Base-by-base conservation (phyloP, 371 early-diverging fungal genomes). In the Mucor velutinosus region DNA sequence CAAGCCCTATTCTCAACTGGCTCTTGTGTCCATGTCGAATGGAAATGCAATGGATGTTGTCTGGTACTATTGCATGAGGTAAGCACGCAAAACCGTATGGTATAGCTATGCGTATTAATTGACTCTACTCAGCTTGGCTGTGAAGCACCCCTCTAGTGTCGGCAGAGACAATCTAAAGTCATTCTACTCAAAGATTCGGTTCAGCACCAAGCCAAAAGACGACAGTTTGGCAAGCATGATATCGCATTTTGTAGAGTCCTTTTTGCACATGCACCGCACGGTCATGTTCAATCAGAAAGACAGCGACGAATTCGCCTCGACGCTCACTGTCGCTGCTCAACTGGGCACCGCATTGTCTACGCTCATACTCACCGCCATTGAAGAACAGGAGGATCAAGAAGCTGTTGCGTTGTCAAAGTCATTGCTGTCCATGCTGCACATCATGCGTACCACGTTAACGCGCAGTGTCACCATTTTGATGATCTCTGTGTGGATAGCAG, bases 61-160 rank as follows among this genome's bases (percentile, higher is more conserved):
- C 14, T 84, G 80, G 77, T 81, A 81, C 35, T 84, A 84, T 60
- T 84, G 81, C 49, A 79, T 84, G 80, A 83, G 77, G 80, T 79
- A 76, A 65, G 29, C 6, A 17, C 12, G 29, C 30, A 39, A 33
- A 21, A 45, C 2, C 3, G 11, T 43, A 49, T 39, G 27, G 15
- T 30, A 47, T 6, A 56, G 23, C 23, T 21, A 4, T 0, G 5
- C 0, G 49, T 7, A 56, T 58, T 30, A 14, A 37, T 35, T 32
- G 21, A 37, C 27, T 14, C 15, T 59, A 21, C 19, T 5, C 62
- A 80, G 84, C 43, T 32, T 84, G 58, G 81, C 80, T 14, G 78
- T 81, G 56, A 79, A 79, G 35, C 51, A 74, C 21, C 77, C 80
- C n/a, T 81, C 82, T 5, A 66, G 62, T 6, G 75, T 84, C 4